Conservation (phyloP, 106 monocot genomes). For the Alisma plantagoaquatica region DNA sequence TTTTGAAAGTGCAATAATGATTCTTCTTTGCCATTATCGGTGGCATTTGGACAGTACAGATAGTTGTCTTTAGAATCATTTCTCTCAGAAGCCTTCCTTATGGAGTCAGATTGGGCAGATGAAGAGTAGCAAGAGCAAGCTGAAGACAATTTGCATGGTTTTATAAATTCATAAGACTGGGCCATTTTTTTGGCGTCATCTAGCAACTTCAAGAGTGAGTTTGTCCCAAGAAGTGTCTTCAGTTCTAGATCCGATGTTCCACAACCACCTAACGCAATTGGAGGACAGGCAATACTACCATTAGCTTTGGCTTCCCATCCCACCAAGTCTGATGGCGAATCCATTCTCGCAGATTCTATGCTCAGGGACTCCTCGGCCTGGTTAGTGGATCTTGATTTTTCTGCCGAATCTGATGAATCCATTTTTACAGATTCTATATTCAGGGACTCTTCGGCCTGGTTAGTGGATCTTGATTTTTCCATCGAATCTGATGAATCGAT, state of each 20-base stretch:
- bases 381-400: too few relatives aligned
- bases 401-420: too few relatives aligned
- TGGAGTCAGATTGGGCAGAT: slow-evolving; percentile 8
- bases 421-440: too few relatives aligned
- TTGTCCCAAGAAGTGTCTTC: slow-evolving; percentile 22
- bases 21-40: slow-evolving; percentile 15
- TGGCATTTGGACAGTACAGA: slow-evolving; percentile 53
- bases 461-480: too few relatives aligned
- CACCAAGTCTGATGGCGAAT: background rate
- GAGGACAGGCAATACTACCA: slow-evolving; percentile 53
- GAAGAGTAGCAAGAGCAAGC: slow-evolving; percentile 11
- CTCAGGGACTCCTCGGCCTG: too few relatives aligned
- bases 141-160: background rate
- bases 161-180: background rate
- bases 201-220: slow-evolving; percentile 19
- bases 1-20: slow-evolving; percentile 44
- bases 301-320: slow-evolving; percentile 27
- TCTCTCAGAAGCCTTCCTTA: slow-evolving; percentile 52
- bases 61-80: slow-evolving; percentile 42
- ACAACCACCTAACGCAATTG: slow-evolving; percentile 50
- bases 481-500: too few relatives aligned
- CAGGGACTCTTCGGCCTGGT: too few relatives aligned
- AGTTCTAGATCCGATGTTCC: slow-evolving; percentile 27
- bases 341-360: background rate
- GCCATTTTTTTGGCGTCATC: slow-evolving; percentile 22